phyloP scores from a whole-genome alignment of 495 filamentous ascomycete genomes.

The Pyrenopolyporus hunteri region DNA sequence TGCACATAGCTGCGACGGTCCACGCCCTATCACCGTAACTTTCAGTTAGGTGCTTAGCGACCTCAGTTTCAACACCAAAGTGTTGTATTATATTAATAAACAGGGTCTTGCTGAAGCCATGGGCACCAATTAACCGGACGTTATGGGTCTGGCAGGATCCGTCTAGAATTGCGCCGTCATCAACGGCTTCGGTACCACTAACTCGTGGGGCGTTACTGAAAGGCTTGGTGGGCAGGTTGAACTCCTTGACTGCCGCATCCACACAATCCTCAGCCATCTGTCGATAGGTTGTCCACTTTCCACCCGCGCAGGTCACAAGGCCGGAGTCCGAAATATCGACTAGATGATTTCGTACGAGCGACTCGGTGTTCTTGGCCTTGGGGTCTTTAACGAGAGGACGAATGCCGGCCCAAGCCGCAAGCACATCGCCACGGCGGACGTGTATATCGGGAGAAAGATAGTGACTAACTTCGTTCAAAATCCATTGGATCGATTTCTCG shows the following conservation, averaged over 20 bases:
- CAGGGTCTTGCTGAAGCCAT: conserved; percentile 92
- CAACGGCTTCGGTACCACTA: conserved; percentile 74
- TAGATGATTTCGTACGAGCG: conserved; percentile 93
- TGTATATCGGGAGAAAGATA: conserved; percentile 94
- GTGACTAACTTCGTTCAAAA: conserved; percentile 84
- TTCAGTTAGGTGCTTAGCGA: conserved; percentile 85
- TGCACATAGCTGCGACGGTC: conserved; percentile 87
- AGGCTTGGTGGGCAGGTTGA: conserved; percentile 69
- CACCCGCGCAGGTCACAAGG: conserved; percentile 92
- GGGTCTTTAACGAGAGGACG: conserved; percentile 93
- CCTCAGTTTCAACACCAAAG: conserved; percentile 93
- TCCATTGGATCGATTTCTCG: conserved; percentile 96
- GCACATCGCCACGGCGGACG: conserved; percentile 90
- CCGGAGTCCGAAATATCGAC: conserved; percentile 86
- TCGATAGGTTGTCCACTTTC: conserved; percentile 98
- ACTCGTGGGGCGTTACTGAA: conserved; percentile 70
- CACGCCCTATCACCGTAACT: conserved; percentile 96
- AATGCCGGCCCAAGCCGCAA: conserved; percentile 96
- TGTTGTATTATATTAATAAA: conserved; percentile 99
- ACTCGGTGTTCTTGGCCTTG: conserved; percentile 90
- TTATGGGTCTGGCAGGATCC: conserved; percentile 90
- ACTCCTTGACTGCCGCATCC: conserved; percentile 82
- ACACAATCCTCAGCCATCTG: conserved; percentile 99
- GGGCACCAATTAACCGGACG: conserved; percentile 88
- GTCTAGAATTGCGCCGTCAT: conserved; percentile 78